Conservation (phyloP, 345 rosid species). For the Kandelia obovata region DNA sequence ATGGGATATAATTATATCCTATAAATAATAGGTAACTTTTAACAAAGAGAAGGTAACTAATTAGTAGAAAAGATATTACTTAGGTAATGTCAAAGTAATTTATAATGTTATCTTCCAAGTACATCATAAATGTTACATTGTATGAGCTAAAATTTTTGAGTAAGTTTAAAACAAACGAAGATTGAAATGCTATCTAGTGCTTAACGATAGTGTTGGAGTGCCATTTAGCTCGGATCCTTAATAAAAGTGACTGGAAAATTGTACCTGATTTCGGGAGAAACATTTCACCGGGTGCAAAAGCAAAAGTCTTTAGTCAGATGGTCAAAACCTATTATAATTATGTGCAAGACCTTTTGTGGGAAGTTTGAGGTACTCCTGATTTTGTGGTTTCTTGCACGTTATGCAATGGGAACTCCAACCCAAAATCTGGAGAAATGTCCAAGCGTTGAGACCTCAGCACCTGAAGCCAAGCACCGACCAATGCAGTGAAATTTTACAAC, state of each 20-base stretch:
- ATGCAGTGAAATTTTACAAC: not conserved
- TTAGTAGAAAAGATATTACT: too few relatives aligned
- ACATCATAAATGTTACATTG: too few relatives aligned
- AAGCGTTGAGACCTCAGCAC: not conserved
- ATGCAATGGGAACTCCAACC: slow-evolving; percentile 8
- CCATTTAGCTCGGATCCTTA: too few relatives aligned
- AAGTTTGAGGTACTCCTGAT: slow-evolving; percentile 14
- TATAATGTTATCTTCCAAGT: too few relatives aligned
- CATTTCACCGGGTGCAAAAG: not conserved
- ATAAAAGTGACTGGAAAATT: not conserved
- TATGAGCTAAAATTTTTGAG: too few relatives aligned
- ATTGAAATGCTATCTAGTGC: too few relatives aligned
- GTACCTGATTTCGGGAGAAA: slow-evolving; percentile 11
- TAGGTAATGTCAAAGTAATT: too few relatives aligned
- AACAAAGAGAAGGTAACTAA: too few relatives aligned
- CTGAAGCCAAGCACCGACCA: not conserved
- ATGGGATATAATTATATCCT: too few relatives aligned
- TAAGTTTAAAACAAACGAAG: too few relatives aligned
- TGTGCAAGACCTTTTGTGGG: not conserved
- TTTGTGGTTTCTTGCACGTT: slow-evolving; percentile 20
- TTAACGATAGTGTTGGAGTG: too few relatives aligned
- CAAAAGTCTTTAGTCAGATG: not conserved
- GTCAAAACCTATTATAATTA: not conserved
- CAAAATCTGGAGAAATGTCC: not conserved
- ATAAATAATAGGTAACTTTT: too few relatives aligned